Base-by-base conservation (phyloP, 1,139 yeast genomes). In the Lodderomyces beijingensis region DNA sequence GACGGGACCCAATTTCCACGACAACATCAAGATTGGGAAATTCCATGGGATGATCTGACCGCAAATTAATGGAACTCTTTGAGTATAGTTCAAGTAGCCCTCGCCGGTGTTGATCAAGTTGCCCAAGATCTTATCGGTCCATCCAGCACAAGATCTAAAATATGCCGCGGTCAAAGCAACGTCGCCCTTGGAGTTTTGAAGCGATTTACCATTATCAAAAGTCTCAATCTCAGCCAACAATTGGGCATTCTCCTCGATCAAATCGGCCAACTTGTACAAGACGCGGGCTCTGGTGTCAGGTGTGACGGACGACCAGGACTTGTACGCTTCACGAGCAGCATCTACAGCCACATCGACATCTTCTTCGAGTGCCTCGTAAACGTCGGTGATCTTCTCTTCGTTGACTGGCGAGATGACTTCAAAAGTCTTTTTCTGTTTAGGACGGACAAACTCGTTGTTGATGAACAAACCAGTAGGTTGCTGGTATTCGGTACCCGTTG, bases 1-100 rank as follows among this genome's bases (percentile, higher is more conserved):
- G 36, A 89, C 91, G 34, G 95, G 94, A 39, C 84, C 91, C 41
- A 85, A 65, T 64, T 84, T 84, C 95, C 94, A 84, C 12, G 88
- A 62, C 65, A 82, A 77, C 87, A 85, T 81, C 56, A 83, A 66
- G 44, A 85, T 62, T 45, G 94, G 94, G 77, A 83, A 85, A 61
- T 84, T 84, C 94, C 94, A 84, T 47, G 94, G 93, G 47, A 84
- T 80, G 46, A 82, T 79, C 57, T 79, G 85, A 39, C 89, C 91
- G 60, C 86, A 79, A 31, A 82, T 89, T 44, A 82, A 55, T 41
- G 91, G 87, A 61, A 81, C 88, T 47, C 59, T 59, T 50, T 66
- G 60, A 37, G 67, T 63, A 61, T 76, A 83, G 43, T 76, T 79
- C 49, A 83, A 69, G 49, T 78, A 78, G 28, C 66, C 53, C 31